Conservation (phyloP, 768 basidiomycete species). For the Phaeotremella skinneri region DNA sequence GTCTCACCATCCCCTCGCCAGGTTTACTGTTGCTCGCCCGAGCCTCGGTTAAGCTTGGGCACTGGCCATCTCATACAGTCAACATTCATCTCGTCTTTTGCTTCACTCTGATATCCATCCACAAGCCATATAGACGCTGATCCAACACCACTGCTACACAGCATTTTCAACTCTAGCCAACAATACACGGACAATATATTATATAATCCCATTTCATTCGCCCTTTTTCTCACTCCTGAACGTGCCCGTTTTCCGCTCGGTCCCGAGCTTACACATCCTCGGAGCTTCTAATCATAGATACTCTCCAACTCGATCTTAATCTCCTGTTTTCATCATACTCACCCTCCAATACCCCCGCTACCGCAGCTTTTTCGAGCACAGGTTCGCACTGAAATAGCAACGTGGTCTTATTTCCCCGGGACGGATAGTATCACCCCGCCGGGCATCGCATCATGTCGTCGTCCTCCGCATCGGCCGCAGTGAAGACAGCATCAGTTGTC, state of each 20-base stretch:
- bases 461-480: slow-evolving; percentile 8
- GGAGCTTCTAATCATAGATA: slow-evolving; percentile 5
- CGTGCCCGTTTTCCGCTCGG: slow-evolving; percentile 10
- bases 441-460: slow-evolving; percentile 4
- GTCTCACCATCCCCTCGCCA: no score
- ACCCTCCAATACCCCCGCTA: slow-evolving; percentile 5
- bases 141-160: no score
- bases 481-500: slow-evolving; percentile 6
- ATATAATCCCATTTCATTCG: no score
- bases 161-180: slow-evolving; percentile 3
- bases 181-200: slow-evolving; percentile 2
- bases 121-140: no score
- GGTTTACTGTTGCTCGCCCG: no score
- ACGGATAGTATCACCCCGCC: slow-evolving; percentile 9
- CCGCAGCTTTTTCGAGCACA: slow-evolving; percentile 6
- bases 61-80: no score
- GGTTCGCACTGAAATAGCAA: no score
- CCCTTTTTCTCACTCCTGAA: no score
- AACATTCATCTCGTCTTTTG: no score
- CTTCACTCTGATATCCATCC: no score
- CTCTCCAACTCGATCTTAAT: slow-evolving; percentile 8
- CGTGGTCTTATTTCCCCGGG: no score
- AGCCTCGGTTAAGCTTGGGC: no score
- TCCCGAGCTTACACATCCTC: not conserved
- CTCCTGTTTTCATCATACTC: not conserved